Conservation (phyloP, 2,329 filamentous ascomycete genomes). For the Leptographium procerum region DNA sequence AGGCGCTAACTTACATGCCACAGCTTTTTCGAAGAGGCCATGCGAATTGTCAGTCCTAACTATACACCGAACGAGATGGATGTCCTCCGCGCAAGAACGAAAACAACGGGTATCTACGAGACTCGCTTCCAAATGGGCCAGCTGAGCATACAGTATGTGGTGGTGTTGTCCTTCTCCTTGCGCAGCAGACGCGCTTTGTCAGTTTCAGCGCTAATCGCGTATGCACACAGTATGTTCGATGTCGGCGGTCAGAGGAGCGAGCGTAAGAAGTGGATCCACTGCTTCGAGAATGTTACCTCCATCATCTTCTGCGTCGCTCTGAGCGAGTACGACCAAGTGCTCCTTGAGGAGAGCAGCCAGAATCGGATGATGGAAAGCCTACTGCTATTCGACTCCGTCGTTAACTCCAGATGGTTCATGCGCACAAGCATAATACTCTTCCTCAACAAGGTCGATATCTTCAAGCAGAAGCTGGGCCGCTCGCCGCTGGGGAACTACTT, state of each 20-base stretch:
- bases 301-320: conserved; percentile 98
- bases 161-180: background rate
- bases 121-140: conserved; percentile 98
- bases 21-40: conserved; percentile 92
- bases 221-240: conserved; percentile 80
- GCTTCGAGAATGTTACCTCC: conserved; percentile 98
- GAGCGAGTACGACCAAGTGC: conserved; percentile 95
- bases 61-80: conserved; percentile 93
- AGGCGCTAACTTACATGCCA: background rate
- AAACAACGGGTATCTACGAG: conserved; percentile 98
- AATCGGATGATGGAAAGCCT: conserved; percentile 99
- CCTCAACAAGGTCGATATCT: conserved; percentile 97
- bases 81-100: conserved; percentile 88
- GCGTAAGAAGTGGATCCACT: conserved; percentile 99
- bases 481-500: conserved; percentile 93
- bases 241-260: conserved; percentile 95
- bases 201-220: background rate
- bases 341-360: conserved; percentile 96
- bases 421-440: conserved; percentile 97
- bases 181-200: no score
- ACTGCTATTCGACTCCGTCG: conserved; percentile 92
- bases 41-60: conserved; percentile 69
- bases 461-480: conserved; percentile 83
- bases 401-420: conserved; percentile 99
- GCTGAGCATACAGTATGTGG: conserved; percentile 86